phyloP scores from a whole-genome alignment of 495 filamentous ascomycete species.

The Bacidia rubella region DNA sequence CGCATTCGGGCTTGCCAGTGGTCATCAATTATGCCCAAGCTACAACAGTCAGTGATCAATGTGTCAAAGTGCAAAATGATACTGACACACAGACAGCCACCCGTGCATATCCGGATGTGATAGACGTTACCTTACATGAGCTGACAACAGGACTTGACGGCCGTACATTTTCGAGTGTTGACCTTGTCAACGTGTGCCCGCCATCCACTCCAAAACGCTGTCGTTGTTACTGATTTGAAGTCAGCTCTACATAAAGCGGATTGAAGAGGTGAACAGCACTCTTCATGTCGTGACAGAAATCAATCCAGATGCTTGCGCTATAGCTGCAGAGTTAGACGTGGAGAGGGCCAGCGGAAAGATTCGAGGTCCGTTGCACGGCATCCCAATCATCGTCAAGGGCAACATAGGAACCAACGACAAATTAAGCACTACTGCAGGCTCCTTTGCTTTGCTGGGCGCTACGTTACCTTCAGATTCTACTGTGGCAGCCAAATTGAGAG shows the following conservation, averaged over 20 bases:
- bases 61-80: not conserved
- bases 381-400: slow-evolving; percentile 57
- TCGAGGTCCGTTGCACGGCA: slow-evolving; percentile 39
- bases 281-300: slow-evolving; percentile 40
- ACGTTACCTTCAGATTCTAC: slow-evolving; percentile 32
- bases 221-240: slow-evolving; percentile 5
- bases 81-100: not conserved
- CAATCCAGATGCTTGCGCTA: slow-evolving; percentile 41
- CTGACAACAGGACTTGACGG: slow-evolving; percentile 34
- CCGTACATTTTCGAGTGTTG: slow-evolving; percentile 41
- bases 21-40: not conserved
- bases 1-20: not conserved
- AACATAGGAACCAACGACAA: slow-evolving; percentile 51
- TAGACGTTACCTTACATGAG: slow-evolving; percentile 40
- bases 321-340: slow-evolving; percentile 37
- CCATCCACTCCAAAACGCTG: not conserved
- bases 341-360: slow-evolving; percentile 32
- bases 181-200: slow-evolving; percentile 36
- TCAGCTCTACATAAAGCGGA: slow-evolving; percentile 38
- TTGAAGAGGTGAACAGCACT: slow-evolving; percentile 38
- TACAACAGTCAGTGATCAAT: not conserved
- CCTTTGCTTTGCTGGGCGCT: slow-evolving; percentile 40
- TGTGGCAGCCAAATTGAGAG: slow-evolving; percentile 33
- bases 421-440: slow-evolving; percentile 53
- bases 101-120: slow-evolving; percentile 26